Evolutionary conservation across 495 filamentous ascomycete species (phyloP).

Genomic region (Penicillium parvum): DNA sequence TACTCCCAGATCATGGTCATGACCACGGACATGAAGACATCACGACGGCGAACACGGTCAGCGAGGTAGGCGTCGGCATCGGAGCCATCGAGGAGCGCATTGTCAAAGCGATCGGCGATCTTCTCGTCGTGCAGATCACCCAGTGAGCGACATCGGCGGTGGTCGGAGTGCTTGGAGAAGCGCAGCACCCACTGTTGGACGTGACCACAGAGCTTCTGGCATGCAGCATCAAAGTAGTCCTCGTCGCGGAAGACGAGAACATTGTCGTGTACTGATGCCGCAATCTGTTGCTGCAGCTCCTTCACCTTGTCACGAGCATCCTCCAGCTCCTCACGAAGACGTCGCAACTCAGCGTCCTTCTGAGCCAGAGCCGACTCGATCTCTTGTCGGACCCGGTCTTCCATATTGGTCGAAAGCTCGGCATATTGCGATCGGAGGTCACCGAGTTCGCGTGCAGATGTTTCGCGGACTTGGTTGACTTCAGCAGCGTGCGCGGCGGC

Average conservation of each 20-base stretch:
- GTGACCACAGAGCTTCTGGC: constrained; percentile 86
- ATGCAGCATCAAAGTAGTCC: constrained; percentile 92
- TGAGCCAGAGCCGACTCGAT: constrained; percentile 57
- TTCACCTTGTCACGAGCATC: constrained; percentile 72
- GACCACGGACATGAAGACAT: constrained; percentile 94
- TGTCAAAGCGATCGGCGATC: constrained; percentile 86
- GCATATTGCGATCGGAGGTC: constrained; percentile 54
- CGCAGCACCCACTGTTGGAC: constrained; percentile 94
- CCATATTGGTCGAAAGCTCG: constrained; percentile 58
- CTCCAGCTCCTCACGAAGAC: constrained; percentile 73
- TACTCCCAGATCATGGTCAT: constrained; percentile 99
- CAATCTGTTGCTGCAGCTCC: constrained; percentile 77
- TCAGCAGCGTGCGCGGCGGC: constrained; percentile 64
- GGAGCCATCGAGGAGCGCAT: constrained; percentile 86
- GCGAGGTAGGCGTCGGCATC: constrained; percentile 80
- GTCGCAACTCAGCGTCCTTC: constrained; percentile 74
- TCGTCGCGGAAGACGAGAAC: constrained; percentile 81
- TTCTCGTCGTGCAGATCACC: constrained; percentile 82
- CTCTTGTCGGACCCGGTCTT: constrained; percentile 57
- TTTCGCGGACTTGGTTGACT: constrained; percentile 49
- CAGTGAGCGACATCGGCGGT: constrained; percentile 73
- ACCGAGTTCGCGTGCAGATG: constrained; percentile 57
- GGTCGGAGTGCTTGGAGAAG: constrained; percentile 94
- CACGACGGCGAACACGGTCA: constrained; percentile 79
- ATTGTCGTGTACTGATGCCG: constrained; percentile 61